Percentiles rank a stretch among this genome's conserved stretches.
Evolutionary conservation across 2,329 filamentous ascomycete species (phyloP).

Genomic region (Cercospora sesami): DNA sequence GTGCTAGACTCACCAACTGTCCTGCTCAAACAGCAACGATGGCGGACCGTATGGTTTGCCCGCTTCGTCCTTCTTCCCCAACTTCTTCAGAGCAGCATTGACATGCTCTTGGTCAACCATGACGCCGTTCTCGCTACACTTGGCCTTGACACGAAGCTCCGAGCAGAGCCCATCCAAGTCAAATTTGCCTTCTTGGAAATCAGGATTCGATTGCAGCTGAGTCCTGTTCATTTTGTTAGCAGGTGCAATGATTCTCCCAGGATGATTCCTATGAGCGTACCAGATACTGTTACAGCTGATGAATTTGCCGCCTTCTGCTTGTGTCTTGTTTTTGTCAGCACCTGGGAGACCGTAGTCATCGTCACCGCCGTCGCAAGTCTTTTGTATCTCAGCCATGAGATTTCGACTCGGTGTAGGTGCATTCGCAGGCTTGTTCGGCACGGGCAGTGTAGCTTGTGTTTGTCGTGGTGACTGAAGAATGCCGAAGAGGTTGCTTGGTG

Average conservation of each 20-base stretch:
- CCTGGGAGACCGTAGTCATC: conserved; percentile 55
- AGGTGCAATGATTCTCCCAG: neutral
- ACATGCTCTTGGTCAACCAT: conserved; percentile 89
- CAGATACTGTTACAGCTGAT: conserved; percentile 90
- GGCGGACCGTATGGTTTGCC: conserved; percentile 15
- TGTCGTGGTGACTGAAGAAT: conserved; percentile 45
- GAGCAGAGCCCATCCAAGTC: conserved; percentile 91
- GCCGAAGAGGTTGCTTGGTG: conserved; percentile 70
- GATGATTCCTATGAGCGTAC: conserved; percentile 40
- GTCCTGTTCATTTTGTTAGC: conserved; percentile 50
- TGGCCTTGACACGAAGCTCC: conserved; percentile 91
- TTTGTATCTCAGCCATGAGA: conserved; percentile 76
- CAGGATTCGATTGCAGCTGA: conserved; percentile 80
- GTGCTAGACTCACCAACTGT: conserved; percentile 21
- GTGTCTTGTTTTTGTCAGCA: conserved; percentile 22
- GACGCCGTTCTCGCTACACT: conserved; percentile 86
- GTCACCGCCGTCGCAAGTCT: conserved; percentile 66
- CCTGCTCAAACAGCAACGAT: conserved; percentile 22
- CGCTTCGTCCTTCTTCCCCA: conserved; percentile 39
- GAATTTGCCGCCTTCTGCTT: conserved; percentile 52
- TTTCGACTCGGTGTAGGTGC: conserved; percentile 47
- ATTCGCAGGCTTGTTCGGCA: conserved; percentile 12
- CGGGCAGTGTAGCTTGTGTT: conserved; percentile 23
- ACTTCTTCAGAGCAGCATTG: conserved; percentile 58
- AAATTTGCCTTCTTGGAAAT: conserved; percentile 85